Base-by-base conservation (phyloP, 2,329 filamentous ascomycete species). In the Diaporthe citriasiana region DNA sequence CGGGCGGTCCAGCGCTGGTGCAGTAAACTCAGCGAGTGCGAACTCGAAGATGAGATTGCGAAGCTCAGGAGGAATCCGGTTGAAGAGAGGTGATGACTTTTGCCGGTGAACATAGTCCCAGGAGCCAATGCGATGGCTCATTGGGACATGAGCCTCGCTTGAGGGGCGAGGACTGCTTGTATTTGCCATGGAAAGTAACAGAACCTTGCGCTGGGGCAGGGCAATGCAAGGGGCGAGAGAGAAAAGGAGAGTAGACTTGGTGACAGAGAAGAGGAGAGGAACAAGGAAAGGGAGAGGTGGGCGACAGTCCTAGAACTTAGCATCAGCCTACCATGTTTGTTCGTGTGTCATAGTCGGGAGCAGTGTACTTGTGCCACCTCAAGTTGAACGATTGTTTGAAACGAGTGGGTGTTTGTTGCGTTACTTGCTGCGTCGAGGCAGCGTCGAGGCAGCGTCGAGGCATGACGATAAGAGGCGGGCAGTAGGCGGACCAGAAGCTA, bases 11-110 rank as follows among this genome's bases (percentile, higher is more conserved):
- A 33, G 30, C 3, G 56, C 70, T 12, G 70, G 70, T 25, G 10
- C 40, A 25, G 25, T 27, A 17, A 27, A 72, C 57, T 66, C 55
- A 22, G 57, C n/a, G 27, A 72, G 57, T 25, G 57, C 17, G 35
- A 45, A 56, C 27, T 66, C 8, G 25, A 72, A 68, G 33, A 72
- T 55, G 10, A 66, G 57, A 27, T 15, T 68, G 47, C 70, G 70
- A 30, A 72, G 45, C 27, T 72, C 57, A 13, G 47, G 35, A 22
- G 70, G 57, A 27, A 72, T 66, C 15, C 10, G 57, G 17, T 35
- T 71, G 57, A 51, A 72, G 8, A 66, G 50, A 27, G 70, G 70
- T 13, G 57, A 72, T 4, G 47, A 47, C 35, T 45, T 9, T 25
- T 72, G 70, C 15, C 38, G 45, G 22, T 72, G 13, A 19, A 68